phyloP scores from a whole-genome alignment of 768 basidiomycete species.

The Coprinopsis cinerea region DNA sequence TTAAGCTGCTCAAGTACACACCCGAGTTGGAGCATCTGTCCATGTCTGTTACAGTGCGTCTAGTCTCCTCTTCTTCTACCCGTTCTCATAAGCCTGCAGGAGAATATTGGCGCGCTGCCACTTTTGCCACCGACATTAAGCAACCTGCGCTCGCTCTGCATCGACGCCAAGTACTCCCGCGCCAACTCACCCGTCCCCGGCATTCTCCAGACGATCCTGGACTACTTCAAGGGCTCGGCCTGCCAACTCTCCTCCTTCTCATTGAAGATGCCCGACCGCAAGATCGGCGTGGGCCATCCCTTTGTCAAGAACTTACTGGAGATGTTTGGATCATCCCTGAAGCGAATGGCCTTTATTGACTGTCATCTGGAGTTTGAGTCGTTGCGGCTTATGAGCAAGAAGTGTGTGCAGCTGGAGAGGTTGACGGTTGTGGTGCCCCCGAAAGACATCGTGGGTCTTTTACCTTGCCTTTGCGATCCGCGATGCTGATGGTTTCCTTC shows the following conservation, averaged over 20 bases:
- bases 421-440: constrained; percentile 46
- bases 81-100: constrained; percentile 22
- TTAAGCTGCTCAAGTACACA: constrained; percentile 40
- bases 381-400: constrained; percentile 33
- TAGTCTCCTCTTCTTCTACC: not conserved
- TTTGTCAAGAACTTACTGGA: constrained; percentile 40
- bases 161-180: constrained; percentile 41
- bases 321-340: constrained; percentile 36
- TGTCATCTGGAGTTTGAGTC: constrained; percentile 35
- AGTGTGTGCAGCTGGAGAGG: constrained; percentile 41
- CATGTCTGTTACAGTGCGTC: constrained; percentile 34
- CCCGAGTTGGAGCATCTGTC: constrained; percentile 58
- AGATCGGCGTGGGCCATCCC: constrained; percentile 27
- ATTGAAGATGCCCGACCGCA: constrained; percentile 40
- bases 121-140: constrained; percentile 30
- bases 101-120: constrained; percentile 24
- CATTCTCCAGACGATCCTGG: constrained; percentile 25
- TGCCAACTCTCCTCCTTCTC: constrained; percentile 32
- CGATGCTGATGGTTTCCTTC: not conserved
- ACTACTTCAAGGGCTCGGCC: constrained; percentile 25
- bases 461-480: not conserved
- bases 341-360: constrained; percentile 41
- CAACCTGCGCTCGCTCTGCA: constrained; percentile 42
- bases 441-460: constrained; percentile 39
- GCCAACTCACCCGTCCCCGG: constrained; percentile 25